Evolutionary conservation across 148 eudicot species (phyloP).

Genomic region (Silene conica): DNA sequence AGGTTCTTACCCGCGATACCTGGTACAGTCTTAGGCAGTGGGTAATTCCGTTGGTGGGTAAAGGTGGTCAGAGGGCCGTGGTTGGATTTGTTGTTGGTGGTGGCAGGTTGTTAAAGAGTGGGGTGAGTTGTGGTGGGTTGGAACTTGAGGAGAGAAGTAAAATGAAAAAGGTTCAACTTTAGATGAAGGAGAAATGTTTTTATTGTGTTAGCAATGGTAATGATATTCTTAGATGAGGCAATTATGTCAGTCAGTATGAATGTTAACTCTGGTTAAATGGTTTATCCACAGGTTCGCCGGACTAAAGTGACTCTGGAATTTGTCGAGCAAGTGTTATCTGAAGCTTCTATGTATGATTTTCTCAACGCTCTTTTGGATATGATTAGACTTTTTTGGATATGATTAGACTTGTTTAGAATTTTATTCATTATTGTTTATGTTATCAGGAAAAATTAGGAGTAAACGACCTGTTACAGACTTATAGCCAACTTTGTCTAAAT

Average conservation of each 20-base stretch:
- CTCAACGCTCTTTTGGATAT: not conserved
- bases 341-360: constrained; percentile 64
- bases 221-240: not conserved
- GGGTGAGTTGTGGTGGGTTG: not conserved
- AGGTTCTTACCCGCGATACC: not conserved
- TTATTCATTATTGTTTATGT: not conserved
- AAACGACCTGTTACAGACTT: not conserved
- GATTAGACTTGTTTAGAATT: not conserved
- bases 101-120: not conserved
- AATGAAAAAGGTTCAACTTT: not conserved
- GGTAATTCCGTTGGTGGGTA: not conserved
- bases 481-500: not conserved
- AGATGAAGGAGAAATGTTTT: not conserved
- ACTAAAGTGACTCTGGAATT: constrained; percentile 45
- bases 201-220: not conserved
- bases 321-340: constrained; percentile 51
- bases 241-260: not conserved
- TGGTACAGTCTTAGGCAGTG: no score
- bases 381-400: not conserved
- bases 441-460: not conserved
- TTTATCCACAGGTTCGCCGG: constrained; percentile 47
- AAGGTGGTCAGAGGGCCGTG: not conserved
- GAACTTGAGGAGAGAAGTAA: not conserved
- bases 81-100: not conserved
- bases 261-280: constrained; percentile 13